Conservation (phyloP, 2,329 filamentous ascomycete species). For the Scleromitrula shiraiana region DNA sequence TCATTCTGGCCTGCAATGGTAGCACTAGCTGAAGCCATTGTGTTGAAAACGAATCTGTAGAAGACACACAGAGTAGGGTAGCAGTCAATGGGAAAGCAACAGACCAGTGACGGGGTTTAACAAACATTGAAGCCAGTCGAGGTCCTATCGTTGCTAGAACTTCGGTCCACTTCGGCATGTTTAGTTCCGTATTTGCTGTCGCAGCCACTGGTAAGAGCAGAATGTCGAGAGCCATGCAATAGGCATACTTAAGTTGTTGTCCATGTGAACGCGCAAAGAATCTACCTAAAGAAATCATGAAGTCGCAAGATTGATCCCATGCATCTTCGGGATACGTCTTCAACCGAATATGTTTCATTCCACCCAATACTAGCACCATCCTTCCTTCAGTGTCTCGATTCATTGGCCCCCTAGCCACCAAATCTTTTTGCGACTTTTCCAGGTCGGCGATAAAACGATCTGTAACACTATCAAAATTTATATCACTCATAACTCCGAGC, state of each 20-base stretch:
- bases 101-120: slow-evolving; percentile 87
- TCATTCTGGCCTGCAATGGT: slow-evolving; percentile 70
- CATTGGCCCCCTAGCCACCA: slow-evolving; percentile 60
- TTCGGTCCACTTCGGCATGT: slow-evolving; percentile 76
- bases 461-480: slow-evolving; percentile 80
- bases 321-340: slow-evolving; percentile 63
- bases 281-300: slow-evolving; percentile 71
- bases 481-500: slow-evolving; percentile 90
- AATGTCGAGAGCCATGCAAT: slow-evolving; percentile 85
- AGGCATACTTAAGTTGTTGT: slow-evolving; percentile 83
- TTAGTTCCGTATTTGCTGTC: slow-evolving; percentile 68
- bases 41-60: slow-evolving; percentile 70
- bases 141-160: slow-evolving; percentile 73
- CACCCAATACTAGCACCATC: slow-evolving; percentile 78
- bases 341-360: slow-evolving; percentile 83
- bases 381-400: slow-evolving; percentile 68
- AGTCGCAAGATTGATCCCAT: slow-evolving; percentile 85
- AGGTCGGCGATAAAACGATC: slow-evolving; percentile 76
- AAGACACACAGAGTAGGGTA: slow-evolving; percentile 80
- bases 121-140: slow-evolving; percentile 73
- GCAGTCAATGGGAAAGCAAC: slow-evolving; percentile 83
- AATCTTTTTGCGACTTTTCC: slow-evolving; percentile 67
- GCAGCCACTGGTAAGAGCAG: slow-evolving; percentile 82
- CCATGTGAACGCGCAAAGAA: slow-evolving; percentile 83
- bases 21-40: slow-evolving; percentile 83